phyloP scores from a whole-genome alignment of 2,329 filamentous ascomycete genomes.

The Botryosphaeria dothidea region DNA sequence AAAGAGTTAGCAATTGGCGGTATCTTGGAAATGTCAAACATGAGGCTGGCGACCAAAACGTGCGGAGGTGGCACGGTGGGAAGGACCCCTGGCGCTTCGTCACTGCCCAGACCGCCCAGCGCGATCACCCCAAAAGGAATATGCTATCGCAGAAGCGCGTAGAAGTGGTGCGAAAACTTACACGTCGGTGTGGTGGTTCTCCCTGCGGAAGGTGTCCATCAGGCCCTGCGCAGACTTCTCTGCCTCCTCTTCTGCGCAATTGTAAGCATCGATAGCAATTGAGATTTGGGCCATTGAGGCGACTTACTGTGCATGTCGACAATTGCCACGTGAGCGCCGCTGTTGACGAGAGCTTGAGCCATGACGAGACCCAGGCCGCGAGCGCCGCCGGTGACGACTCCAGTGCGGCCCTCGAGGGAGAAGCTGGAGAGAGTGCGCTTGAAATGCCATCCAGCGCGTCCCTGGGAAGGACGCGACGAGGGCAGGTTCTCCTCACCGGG shows the following conservation, averaged over 20 bases:
- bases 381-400: slow-evolving; percentile 86
- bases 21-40: not conserved
- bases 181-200: slow-evolving; percentile 75
- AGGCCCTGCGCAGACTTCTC: slow-evolving; percentile 73
- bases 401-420: slow-evolving; percentile 80
- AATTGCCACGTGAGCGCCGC: slow-evolving; percentile 85
- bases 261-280: not conserved
- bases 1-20: slow-evolving; percentile 2
- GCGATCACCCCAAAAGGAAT: not conserved
- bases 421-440: slow-evolving; percentile 85
- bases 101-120: not conserved
- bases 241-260: slow-evolving; percentile 72
- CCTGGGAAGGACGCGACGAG: slow-evolving; percentile 67
- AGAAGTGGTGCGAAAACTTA: slow-evolving; percentile 39
- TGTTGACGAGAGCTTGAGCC: slow-evolving; percentile 86
- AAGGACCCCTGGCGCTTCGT: not conserved
- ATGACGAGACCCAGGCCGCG: slow-evolving; percentile 88
- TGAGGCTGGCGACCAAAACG: not conserved
- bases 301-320: slow-evolving; percentile 86
- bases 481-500: slow-evolving; percentile 74
- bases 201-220: slow-evolving; percentile 72
- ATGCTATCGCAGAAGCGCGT: not conserved
- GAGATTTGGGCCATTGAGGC: not conserved
- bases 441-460: slow-evolving; percentile 77
- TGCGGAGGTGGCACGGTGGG: slow-evolving; percentile 6